Evolutionary conservation across 805 yeast species (phyloP).

Genomic region (Ogataea zsoltii): DNA sequence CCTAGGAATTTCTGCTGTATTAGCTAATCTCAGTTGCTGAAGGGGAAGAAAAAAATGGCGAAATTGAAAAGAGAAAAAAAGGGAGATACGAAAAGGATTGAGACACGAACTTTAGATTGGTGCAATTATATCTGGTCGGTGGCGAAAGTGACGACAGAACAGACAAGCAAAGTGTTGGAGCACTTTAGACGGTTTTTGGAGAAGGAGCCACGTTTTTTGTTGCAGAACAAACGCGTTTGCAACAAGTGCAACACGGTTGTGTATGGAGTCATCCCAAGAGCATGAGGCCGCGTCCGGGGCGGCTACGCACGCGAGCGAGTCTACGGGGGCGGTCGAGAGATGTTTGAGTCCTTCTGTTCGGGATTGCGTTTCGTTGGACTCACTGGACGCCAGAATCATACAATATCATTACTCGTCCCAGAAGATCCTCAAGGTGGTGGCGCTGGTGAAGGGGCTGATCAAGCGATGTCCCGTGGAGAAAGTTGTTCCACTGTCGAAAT

Average conservation of each 20-base stretch:
- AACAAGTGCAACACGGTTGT: conserved; percentile 1
- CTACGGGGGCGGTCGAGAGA: not conserved
- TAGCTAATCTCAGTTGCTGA: conserved; percentile 6
- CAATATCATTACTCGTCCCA: conserved; percentile 57
- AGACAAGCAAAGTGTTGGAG: not conserved
- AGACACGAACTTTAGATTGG: too few species aligned
- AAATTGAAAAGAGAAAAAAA: not conserved
- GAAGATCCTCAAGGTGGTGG: conserved; percentile 45
- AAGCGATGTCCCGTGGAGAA: conserved; percentile 21
- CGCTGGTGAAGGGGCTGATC: conserved; percentile 26
- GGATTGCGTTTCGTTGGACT: conserved; percentile 40
- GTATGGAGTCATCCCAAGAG: conserved; percentile 2
- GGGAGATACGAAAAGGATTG: not conserved
- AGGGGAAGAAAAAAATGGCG: not conserved
- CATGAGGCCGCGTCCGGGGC: not conserved
- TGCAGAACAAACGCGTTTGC: conserved; percentile 2
- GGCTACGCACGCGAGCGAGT: not conserved
- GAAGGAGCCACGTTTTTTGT: not conserved
- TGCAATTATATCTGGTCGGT: too few species aligned
- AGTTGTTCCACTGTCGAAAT: conserved; percentile 37
- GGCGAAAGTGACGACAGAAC: too few species aligned
- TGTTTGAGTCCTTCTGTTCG: conserved; percentile 11
- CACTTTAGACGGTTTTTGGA: not conserved
- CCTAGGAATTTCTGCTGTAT: not conserved
- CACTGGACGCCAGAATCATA: conserved; percentile 55